Evolutionary conservation across 192 early-diverging fungal genomes (phyloP), one percentile per base, ranked within the genome.

Genomic region (Powellomyces hirtus): DNA sequence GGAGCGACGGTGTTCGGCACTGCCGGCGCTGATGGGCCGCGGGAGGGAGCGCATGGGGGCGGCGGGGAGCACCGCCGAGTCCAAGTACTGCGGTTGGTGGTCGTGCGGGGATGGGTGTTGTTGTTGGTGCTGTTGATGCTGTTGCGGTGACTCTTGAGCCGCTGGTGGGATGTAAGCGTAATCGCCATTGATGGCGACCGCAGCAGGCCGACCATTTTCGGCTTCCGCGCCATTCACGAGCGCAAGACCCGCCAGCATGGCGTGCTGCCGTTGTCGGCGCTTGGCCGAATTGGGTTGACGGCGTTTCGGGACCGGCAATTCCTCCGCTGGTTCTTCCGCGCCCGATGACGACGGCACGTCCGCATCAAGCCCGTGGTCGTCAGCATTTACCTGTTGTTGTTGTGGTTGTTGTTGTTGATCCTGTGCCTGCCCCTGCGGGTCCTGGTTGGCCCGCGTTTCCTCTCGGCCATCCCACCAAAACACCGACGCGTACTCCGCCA

Each of bases 401-500:
- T n/a, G n/a, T n/a, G n/a, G n/a, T 33, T 27, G 34, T n/a, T 7
- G n/a, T 14, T 13, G 46, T 11, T 27, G 26, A 24, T 65, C 63
- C 27, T 14, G n/a, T 30, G 26, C 50, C 22, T 1, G 16, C 4
- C 36, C 26, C 7, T 64, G 16, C 29, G 31, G 16, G 5, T 20
- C 27, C 26, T 16, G 24, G 11, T 34, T 33, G 5, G 62, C 49
- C 1, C 67, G 37, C 52, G 50, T 50, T 44, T 75, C 49, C 56
- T 63, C 61, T 27, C 58, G 40, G 5, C 53, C 51, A 58, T 58
- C 55, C 64, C 71, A 52, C 62, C 59, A 59, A 37, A 85, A 85
- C 18, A 85, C 65, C 11, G 63, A 62, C 20, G 61, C 55, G 64
- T 77, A 98, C 62, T 95, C 95, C 6, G 89, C 86, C 84, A 98